Evolutionary conservation across 2,329 filamentous ascomycete species (phyloP), one percentile per base, ranked within the genome.

Genomic region (Nannizzia gypsea): DNA sequence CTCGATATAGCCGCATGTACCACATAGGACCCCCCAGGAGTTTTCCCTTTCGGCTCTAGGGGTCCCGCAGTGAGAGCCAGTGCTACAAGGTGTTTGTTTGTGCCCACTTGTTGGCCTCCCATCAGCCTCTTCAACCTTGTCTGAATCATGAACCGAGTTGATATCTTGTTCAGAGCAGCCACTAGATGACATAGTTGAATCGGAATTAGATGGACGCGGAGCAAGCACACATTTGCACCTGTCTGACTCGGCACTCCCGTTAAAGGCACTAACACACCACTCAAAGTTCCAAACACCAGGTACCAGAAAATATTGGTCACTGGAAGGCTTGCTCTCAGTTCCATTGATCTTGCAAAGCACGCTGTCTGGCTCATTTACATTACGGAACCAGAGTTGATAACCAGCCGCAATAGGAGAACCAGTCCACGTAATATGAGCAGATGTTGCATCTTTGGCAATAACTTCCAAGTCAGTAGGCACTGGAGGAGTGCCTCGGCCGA

Each of bases 241-340:
- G 31, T 26, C 50, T 0, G 50, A 54, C 26, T 54, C 50, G 8
- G 13, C 50, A 20, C 26, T 54, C 5, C 50, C 50, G 20, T 54
- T 54, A 26, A 54, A 54, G 4, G 50, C 50, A 24, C 50, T 54
- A 26, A 54, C 20, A 54, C 50, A 54, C 50, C 50, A 54, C 50
- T 54, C 50, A 54, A 31, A 54, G 26, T 36, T 54, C 50, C 50
- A 54, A 24, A 54, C 50, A 22, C 50, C 50, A 8, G 50, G 50
- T n/a, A 34, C 20, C 11, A 54, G 50, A n/a, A 54, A 54, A 54
- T 54, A 34, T 6, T 54, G 50, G 24, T 34, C 26, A 34, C 50
- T 54, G 26, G 4, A 54, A 11, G 26, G 28, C 13, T 6, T 54
- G 4, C 15, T 54, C 26, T 54, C 50, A 0, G 26, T 34, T 3